A percentile compares a stretch with the other conserved stretches of the same genome.
Evolutionary conservation across 805 yeast species (phyloP).

Genomic region (Limtongozyma cylindracea): DNA sequence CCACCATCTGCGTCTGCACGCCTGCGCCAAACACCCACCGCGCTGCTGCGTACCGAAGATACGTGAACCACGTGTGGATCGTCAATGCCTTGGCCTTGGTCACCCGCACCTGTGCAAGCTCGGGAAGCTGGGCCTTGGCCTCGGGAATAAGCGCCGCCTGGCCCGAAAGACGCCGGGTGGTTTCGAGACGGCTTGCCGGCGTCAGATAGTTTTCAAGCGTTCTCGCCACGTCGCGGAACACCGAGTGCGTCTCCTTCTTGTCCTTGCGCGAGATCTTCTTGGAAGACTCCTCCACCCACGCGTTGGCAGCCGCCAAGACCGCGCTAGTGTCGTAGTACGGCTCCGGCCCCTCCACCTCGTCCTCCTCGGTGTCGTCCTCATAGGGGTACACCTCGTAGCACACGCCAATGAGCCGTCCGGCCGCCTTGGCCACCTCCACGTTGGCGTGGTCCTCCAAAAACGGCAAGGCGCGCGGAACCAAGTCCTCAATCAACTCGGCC

Average conservation of each 20-base stretch:
- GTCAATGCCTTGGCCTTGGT: slow-evolving; percentile 18
- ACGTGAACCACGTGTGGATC: slow-evolving; percentile 23
- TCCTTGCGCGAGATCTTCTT: slow-evolving; percentile 36
- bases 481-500: slow-evolving; percentile 12
- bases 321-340: slow-evolving; percentile 31
- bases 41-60: slow-evolving; percentile 18
- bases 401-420: slow-evolving; percentile 28
- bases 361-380: slow-evolving; percentile 10
- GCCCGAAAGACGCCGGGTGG: slow-evolving; percentile 11
- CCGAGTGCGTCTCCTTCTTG: slow-evolving; percentile 29
- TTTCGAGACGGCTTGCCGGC: slow-evolving; percentile 9
- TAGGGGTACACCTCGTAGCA: slow-evolving; percentile 26
- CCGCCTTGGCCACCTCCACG: slow-evolving; percentile 22
- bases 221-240: slow-evolving; percentile 28
- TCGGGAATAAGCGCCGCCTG: no score
- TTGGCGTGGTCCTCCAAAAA: slow-evolving; percentile 14
- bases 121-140: slow-evolving; percentile 10
- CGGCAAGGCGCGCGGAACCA: slow-evolving; percentile 8
- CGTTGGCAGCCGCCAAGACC: slow-evolving; percentile 14
- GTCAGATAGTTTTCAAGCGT: slow-evolving; percentile 17
- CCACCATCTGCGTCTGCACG: slow-evolving; percentile 20
- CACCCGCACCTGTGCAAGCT: slow-evolving; percentile 13
- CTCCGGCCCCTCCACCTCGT: no score
- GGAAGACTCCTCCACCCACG: no score
- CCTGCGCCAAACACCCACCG: slow-evolving; percentile 26